Conservation (phyloP, 768 basidiomycete genomes). For the Pulveroboletus ravenelii region DNA sequence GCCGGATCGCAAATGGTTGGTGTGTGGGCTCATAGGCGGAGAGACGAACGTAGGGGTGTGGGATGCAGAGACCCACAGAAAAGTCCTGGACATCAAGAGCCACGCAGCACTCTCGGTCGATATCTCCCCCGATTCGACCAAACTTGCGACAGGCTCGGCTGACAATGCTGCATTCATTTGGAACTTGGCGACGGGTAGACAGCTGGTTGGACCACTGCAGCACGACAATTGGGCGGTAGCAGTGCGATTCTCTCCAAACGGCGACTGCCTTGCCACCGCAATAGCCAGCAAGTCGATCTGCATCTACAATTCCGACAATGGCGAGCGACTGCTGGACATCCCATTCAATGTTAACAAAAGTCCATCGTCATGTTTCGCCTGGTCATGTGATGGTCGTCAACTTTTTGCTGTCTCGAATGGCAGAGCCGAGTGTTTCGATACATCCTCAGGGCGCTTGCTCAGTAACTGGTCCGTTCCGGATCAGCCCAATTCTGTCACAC, state of each 20-base stretch:
- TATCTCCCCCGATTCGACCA: background rate
- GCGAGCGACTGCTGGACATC: background rate
- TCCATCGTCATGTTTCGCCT: background rate
- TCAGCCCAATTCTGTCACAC: too few relatives aligned
- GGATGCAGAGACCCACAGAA: background rate
- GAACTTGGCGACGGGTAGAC: background rate
- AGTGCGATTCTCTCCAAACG: background rate
- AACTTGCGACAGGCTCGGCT: background rate
- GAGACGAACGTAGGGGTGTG: background rate
- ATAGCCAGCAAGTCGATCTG: background rate
- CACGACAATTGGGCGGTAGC: background rate
- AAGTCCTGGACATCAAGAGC: background rate
- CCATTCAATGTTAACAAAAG: background rate
- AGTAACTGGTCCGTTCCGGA: background rate
- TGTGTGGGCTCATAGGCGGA: background rate
- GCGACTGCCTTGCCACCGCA: background rate
- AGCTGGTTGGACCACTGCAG: background rate
- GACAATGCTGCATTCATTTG: background rate
- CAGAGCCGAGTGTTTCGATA: background rate
- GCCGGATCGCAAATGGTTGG: background rate
- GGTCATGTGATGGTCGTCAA: background rate
- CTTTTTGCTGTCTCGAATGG: background rate
- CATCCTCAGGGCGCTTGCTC: background rate
- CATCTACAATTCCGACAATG: background rate
- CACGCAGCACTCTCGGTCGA: background rate